Conservation (phyloP, 2,329 filamentous ascomycete genomes). For the Sclerotinia sclerotiorum region DNA sequence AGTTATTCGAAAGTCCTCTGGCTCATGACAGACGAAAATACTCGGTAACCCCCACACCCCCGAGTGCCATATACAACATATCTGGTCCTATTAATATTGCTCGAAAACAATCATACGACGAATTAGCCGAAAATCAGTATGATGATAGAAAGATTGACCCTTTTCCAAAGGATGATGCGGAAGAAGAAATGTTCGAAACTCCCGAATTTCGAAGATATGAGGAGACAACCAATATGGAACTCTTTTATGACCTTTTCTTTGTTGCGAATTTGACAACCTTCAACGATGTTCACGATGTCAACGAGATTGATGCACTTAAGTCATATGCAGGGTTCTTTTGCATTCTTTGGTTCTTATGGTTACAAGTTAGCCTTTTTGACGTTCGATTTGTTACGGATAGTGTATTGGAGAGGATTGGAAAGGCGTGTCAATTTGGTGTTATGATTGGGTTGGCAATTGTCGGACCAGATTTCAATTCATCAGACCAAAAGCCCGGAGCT, state of each 20-base stretch:
- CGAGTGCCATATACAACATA: not conserved
- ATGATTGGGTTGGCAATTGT: conserved; percentile 44
- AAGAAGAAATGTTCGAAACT: conserved; percentile 21
- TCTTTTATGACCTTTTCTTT: conserved; percentile 62
- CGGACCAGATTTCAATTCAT: conserved; percentile 15
- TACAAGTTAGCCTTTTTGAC: conserved; percentile 58
- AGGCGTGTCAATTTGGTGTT: conserved; percentile 53
- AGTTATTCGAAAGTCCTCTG: conserved; percentile 29
- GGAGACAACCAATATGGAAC: conserved; percentile 37
- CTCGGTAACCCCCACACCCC: not conserved
- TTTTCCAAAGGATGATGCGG: conserved; percentile 1
- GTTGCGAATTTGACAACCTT: conserved; percentile 61
- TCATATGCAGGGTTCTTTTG: conserved; percentile 55
- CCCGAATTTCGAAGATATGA: conserved; percentile 29
- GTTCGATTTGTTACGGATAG: conserved; percentile 57
- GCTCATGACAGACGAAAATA: conserved; percentile 23
- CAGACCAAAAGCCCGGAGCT: conserved; percentile 4
- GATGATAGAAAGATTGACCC: conserved; percentile 12
- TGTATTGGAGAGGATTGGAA: conserved; percentile 54
- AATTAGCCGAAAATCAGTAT: not conserved
- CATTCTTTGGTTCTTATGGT: conserved; percentile 56
- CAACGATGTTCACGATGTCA: conserved; percentile 55
- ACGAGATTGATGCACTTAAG: conserved; percentile 47
- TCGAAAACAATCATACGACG: not conserved
- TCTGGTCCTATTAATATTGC: conserved; percentile 12